A percentile compares a stretch with the other conserved stretches of the same genome.
These are phyloP conservation scores for Fonsecaea erecta DNA, from an alignment of 2,329 filamentous ascomycete species.

Conservation along the genomic window DNA sequence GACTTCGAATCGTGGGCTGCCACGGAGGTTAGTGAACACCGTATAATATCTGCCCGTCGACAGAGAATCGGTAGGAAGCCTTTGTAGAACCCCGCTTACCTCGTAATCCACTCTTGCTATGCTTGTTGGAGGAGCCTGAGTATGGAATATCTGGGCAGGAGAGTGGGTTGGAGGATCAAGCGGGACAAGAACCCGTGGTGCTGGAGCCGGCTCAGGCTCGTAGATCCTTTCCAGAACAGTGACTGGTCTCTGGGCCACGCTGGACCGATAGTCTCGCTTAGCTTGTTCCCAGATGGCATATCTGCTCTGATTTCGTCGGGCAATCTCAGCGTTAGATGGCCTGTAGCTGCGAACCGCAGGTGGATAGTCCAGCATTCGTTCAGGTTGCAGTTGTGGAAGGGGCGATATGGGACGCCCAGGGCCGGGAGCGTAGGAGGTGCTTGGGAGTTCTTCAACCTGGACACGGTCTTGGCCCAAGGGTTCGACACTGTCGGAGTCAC, in stretches of 20 bases:
- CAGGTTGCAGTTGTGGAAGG: constrained; percentile 39
- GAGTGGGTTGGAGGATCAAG: constrained; percentile 21
- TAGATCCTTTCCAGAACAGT: constrained; percentile 31
- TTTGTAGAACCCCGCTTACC: constrained; percentile 21
- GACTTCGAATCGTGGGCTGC: constrained; percentile 22
- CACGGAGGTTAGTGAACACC: constrained; percentile 14
- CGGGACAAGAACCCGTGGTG: constrained; percentile 29
- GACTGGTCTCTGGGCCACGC: constrained; percentile 16
- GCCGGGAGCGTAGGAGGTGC: constrained; percentile 39
- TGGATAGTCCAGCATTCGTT: constrained; percentile 45
- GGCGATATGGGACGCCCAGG: constrained; percentile 26
- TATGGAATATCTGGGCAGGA: constrained; percentile 11
- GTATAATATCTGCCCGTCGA: neutral
- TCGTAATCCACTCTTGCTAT: constrained; percentile 25
- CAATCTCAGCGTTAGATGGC: constrained; percentile 42
- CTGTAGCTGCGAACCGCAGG: constrained; percentile 33
- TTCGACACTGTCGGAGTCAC: constrained; percentile 44
- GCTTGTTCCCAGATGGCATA: constrained; percentile 55
- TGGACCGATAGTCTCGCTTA: constrained; percentile 40
- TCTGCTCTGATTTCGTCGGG: constrained; percentile 52
- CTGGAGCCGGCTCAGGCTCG: constrained; percentile 18
- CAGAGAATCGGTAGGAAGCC: neutral
- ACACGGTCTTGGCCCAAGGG: constrained; percentile 42
- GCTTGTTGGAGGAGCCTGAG: constrained; percentile 16
- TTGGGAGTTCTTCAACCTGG: constrained; percentile 52